These are phyloP conservation scores for Leptodermis oblonga DNA, from an alignment of 257 asterid genomes.

Conservation along the genomic window DNA sequence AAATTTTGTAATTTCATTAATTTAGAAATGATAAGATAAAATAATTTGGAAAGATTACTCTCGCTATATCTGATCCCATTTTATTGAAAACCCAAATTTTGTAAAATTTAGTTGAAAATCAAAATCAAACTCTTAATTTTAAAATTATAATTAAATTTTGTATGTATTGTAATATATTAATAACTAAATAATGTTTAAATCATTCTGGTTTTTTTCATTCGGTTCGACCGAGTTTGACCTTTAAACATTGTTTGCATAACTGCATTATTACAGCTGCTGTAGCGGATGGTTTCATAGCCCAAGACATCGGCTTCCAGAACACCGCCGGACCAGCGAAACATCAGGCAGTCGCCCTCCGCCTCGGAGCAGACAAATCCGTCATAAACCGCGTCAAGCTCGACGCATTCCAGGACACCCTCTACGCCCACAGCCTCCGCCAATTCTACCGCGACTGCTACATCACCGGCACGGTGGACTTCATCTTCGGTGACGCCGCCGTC, in stretches of 20 bases:
- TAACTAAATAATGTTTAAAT: too few species aligned
- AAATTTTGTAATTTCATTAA: too few species aligned
- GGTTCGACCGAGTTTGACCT: too few species aligned
- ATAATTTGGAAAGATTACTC: too few species aligned
- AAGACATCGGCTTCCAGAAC: conserved; percentile 22
- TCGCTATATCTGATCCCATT: too few species aligned
- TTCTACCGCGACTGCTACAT: conserved; percentile 25
- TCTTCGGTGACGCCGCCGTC: conserved; percentile 26
- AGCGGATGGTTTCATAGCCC: conserved; percentile 26
- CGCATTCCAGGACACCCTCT: conserved; percentile 26
- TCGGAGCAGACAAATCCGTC: conserved; percentile 17
- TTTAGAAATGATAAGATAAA: too few species aligned
- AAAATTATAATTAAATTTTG: too few species aligned
- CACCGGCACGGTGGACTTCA: conserved; percentile 27
- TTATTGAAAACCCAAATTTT: too few species aligned
- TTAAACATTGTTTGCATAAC: background rate
- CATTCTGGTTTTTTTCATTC: too few species aligned
- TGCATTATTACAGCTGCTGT: conserved; percentile 16
- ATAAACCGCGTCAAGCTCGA: conserved; percentile 19
- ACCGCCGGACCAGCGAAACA: conserved; percentile 26
- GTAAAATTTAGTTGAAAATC: too few species aligned
- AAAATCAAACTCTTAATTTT: too few species aligned
- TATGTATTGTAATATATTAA: too few species aligned
- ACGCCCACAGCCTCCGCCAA: conserved; percentile 21
- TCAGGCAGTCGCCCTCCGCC: conserved; percentile 26